Conservation (phyloP, 257 asterid species). For the Buddleja alternifolia region DNA sequence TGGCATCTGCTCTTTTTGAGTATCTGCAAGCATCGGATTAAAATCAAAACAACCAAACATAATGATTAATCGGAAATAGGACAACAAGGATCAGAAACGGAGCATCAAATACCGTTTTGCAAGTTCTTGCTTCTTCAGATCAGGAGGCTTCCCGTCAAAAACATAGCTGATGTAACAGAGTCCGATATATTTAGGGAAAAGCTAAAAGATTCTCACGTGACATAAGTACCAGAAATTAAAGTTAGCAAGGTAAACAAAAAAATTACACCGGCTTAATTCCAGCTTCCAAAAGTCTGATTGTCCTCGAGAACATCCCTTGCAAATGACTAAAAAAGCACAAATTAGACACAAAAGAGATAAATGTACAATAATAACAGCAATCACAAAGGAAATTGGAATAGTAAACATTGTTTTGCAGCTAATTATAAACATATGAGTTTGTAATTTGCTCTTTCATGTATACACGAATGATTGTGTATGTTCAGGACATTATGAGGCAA, state of each 20-base stretch:
- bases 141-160: conserved; percentile 97
- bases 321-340: conserved; percentile 63
- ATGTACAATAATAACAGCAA: conserved; percentile 1
- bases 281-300: conserved; percentile 96
- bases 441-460: conserved; percentile 11
- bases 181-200: conserved; percentile 15
- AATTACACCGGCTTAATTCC: conserved; percentile 97
- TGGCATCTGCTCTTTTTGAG: conserved; percentile 89
- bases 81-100: conserved; percentile 24
- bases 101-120: conserved; percentile 77
- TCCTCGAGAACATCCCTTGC: conserved; percentile 94
- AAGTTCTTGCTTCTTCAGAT: conserved; percentile 92
- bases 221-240: conserved; percentile 14
- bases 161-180: conserved; percentile 64
- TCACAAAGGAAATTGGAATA: neutral
- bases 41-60: conserved; percentile 14
- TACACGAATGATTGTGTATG: neutral
- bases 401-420: conserved; percentile 2
- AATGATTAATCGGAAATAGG: conserved; percentile 20
- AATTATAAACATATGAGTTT: conserved; percentile 4
- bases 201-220: conserved; percentile 15
- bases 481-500: neutral
- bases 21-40: conserved; percentile 51
- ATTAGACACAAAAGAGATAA: conserved; percentile 11
- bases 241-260: conserved; percentile 13